phyloP scores from a whole-genome alignment of 169 alveolate species.

The Eimeria praecox region DNA sequence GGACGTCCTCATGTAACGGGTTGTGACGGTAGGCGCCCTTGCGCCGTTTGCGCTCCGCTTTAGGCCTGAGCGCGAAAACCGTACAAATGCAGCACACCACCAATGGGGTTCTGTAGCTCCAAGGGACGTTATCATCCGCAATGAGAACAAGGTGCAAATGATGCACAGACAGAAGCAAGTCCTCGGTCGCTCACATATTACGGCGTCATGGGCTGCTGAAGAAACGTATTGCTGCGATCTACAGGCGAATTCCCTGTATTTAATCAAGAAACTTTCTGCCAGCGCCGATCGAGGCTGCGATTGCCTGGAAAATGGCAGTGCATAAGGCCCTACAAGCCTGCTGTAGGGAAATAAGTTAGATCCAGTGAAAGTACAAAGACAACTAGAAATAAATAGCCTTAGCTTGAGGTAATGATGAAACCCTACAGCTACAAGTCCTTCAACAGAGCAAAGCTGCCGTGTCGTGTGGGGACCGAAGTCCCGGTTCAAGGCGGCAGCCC shows the following conservation, averaged over 20 bases:
- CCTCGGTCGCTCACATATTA: not conserved
- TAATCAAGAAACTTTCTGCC: not conserved
- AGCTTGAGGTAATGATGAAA: not conserved
- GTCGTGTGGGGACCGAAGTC: conserved; percentile 9
- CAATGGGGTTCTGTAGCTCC: no score
- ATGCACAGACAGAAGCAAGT: not conserved
- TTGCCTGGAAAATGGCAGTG: not conserved
- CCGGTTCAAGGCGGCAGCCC: not conserved
- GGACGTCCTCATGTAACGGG: conserved; percentile 74
- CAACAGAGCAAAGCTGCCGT: not conserved
- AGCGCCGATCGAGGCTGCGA: not conserved
- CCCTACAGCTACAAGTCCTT: not conserved
- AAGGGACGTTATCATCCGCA: no score
- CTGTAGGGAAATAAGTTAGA: not conserved
- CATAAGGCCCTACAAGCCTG: no score
- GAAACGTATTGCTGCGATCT: not conserved
- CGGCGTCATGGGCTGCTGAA: conserved; percentile 9
- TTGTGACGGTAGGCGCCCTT: conserved; percentile 75
- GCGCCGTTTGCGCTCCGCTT: conserved; percentile 66
- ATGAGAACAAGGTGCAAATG: no score
- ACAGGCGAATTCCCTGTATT: no score
- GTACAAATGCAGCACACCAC: not conserved
- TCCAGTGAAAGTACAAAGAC: not conserved
- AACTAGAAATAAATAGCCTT: not conserved
- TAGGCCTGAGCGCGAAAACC: conserved; percentile 32